Percentiles rank a stretch among this genome's conserved stretches.
These are phyloP conservation scores for Cystoderma amianthinum DNA, from an alignment of 768 basidiomycete species.

Conservation along the genomic window DNA sequence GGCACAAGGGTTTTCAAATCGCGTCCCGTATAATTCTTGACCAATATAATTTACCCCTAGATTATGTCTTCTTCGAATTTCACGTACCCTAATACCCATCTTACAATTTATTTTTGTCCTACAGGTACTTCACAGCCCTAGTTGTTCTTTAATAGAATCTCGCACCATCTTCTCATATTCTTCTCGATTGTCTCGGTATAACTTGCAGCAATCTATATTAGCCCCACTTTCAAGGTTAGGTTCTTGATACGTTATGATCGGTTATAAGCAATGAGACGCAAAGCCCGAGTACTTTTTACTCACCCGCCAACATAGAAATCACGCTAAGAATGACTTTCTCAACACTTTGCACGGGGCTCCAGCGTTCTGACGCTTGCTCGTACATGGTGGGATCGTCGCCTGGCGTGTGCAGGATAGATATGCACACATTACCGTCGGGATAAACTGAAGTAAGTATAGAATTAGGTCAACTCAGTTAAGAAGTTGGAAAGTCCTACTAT, in stretches of 20 bases:
- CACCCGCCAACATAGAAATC: constrained; percentile 94
- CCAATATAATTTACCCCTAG: constrained; percentile 3
- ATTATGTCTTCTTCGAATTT: no score
- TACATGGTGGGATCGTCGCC: constrained; percentile 91
- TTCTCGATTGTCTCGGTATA: constrained; percentile 82
- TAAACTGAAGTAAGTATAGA: constrained; percentile 56
- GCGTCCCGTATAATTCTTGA: constrained; percentile 9
- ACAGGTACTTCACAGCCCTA: constrained; percentile 53
- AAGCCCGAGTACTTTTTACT: constrained; percentile 13
- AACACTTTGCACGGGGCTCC: constrained; percentile 98
- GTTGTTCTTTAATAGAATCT: constrained; percentile 76
- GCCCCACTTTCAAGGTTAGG: constrained; percentile 97
- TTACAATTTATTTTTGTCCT: constrained; percentile 2
- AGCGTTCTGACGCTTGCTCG: constrained; percentile 91
- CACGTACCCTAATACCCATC: neutral
- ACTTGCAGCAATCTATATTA: constrained; percentile 95
- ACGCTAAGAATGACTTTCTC: constrained; percentile 96
- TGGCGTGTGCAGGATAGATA: constrained; percentile 94
- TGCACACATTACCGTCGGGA: constrained; percentile 94
- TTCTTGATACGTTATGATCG: constrained; percentile 39
- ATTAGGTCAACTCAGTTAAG: constrained; percentile 1
- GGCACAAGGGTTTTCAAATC: constrained; percentile 34
- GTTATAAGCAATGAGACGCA: constrained; percentile 8
- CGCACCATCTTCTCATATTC: constrained; percentile 89
- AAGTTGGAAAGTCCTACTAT: constrained; percentile 56